Evolutionary conservation across 139 green algal species (phyloP), one percentile per base, ranked within the genome.

Genomic region (Coelastrella sp.): DNA sequence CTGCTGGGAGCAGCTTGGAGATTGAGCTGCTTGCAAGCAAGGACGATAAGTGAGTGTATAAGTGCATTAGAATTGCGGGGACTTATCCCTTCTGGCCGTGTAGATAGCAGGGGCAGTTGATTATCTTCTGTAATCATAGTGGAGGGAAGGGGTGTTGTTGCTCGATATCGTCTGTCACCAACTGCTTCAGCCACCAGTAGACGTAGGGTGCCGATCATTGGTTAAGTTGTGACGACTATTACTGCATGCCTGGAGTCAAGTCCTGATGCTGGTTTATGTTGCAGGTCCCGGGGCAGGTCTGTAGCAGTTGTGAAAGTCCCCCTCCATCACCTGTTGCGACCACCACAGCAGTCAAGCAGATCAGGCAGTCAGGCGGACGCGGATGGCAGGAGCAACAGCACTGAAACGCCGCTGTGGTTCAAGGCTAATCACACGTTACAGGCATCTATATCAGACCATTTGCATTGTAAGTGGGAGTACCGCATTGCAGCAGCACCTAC

Each of bases 11-110:
- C 7, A 17, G 19, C 13, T 16, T 91, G 54, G 87, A 91, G 78
- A 5, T 91, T 64, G 87, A 91, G 77, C 87, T 91, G 64, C 65
- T 82, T 47, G 77, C 87, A 59, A 73, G 47, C 32, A 91, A 73
- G 8, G 78, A 91, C 17, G 71, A 90, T 5, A 90, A 85, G 86
- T 90, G 47, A 79, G 86, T 77, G 0, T 0, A 7, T 17, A 77
- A 22, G 16, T 10, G 22, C 0, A n/a, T n/a, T n/a, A n/a, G n/a
- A n/a, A n/a, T n/a, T n/a, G n/a, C n/a, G n/a, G n/a, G n/a, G n/a
- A n/a, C n/a, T n/a, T n/a, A n/a, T n/a, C n/a, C n/a, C n/a, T n/a
- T n/a, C n/a, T n/a, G n/a, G n/a, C n/a, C n/a, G n/a, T n/a, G n/a
- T n/a, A n/a, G n/a, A n/a, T n/a, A n/a, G n/a, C n/a, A n/a, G n/a